Evolutionary conservation across 257 asterid genomes (phyloP).

Genomic region (Solanum corneliomulleri): DNA sequence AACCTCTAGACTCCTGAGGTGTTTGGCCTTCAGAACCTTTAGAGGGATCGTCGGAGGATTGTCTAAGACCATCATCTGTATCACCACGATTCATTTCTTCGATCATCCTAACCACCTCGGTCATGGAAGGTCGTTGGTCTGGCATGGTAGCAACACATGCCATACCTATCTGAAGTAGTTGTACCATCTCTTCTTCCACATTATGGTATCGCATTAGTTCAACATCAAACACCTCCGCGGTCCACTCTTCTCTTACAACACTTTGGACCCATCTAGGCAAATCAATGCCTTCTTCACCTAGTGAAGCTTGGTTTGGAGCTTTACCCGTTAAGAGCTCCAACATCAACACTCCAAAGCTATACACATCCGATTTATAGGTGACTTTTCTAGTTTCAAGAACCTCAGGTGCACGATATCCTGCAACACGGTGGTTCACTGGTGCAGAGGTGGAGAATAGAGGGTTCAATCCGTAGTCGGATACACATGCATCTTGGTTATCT

Average conservation of each 20-base stretch:
- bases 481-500: constrained; percentile 47
- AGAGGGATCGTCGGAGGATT: constrained; percentile 64
- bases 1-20: constrained; percentile 49
- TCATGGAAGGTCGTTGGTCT: constrained; percentile 75
- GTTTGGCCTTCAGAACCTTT: constrained; percentile 77
- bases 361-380: constrained; percentile 71
- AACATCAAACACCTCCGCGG: constrained; percentile 90
- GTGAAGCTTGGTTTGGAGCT: constrained; percentile 87
- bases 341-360: constrained; percentile 74
- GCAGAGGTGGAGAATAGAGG: constrained; percentile 54
- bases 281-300: constrained; percentile 93
- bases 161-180: constrained; percentile 92
- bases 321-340: constrained; percentile 85
- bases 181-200: constrained; percentile 98
- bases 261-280: constrained; percentile 97
- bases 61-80: constrained; percentile 58
- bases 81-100: constrained; percentile 73
- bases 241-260: constrained; percentile 96
- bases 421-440: constrained; percentile 67
- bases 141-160: constrained; percentile 75
- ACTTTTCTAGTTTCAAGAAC: constrained; percentile 75
- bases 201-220: constrained; percentile 91
- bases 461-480: constrained; percentile 77
- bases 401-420: constrained; percentile 94
- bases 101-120: constrained; percentile 66